phyloP scores from a whole-genome alignment of 768 basidiomycete species.

The Tremella fuciformis region DNA sequence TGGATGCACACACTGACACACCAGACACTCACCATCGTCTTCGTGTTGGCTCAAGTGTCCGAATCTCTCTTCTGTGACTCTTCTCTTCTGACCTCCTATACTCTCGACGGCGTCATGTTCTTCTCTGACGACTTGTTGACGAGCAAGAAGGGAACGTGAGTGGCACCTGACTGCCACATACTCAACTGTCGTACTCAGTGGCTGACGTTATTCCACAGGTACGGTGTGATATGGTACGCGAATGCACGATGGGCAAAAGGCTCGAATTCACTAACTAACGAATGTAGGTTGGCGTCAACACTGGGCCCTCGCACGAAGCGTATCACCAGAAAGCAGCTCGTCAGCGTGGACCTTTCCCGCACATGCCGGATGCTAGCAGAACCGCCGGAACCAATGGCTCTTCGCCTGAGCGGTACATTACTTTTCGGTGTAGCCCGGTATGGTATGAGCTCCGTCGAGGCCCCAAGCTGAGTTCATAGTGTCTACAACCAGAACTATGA shows the following conservation, averaged over 20 bases:
- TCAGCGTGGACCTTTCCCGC: conserved; percentile 76
- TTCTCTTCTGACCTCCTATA: neutral
- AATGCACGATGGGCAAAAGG: neutral
- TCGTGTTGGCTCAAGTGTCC: too few relatives aligned
- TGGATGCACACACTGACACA: too few relatives aligned
- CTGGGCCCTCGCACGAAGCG: conserved; percentile 84
- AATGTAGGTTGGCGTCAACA: conserved; percentile 79
- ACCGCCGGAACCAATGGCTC: conserved; percentile 79
- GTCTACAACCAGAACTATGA: conserved; percentile 43
- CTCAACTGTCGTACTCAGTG: neutral
- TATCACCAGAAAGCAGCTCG: conserved; percentile 75
- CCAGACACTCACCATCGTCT: too few relatives aligned
- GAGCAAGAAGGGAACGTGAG: conserved; percentile 80
- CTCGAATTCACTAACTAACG: neutral
- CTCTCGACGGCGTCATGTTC: conserved; percentile 62
- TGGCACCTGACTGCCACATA: conserved; percentile 39
- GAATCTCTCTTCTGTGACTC: neutral
- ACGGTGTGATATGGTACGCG: conserved; percentile 43
- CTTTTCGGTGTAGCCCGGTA: conserved; percentile 87
- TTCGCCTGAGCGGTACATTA: conserved; percentile 80
- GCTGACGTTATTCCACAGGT: conserved; percentile 24
- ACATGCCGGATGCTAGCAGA: conserved; percentile 76
- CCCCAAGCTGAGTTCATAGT: conserved; percentile 7
- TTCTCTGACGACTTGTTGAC: conserved; percentile 77
- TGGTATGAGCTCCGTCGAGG: conserved; percentile 25